Evolutionary conservation across 2,329 filamentous ascomycete species (phyloP).

Genomic region (Aschersonia sp.): DNA sequence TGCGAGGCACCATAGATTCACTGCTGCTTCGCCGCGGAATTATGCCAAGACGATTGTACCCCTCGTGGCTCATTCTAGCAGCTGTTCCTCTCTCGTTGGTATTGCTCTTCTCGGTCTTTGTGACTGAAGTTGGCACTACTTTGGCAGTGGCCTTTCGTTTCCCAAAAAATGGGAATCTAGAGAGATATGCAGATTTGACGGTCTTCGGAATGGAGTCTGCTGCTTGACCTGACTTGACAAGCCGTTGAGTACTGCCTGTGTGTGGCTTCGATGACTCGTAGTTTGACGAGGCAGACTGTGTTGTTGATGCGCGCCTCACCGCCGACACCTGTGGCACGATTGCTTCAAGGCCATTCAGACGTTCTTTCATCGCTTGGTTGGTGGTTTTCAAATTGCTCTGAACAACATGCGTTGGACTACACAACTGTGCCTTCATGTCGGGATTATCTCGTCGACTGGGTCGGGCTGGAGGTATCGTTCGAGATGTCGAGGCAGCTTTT

Average conservation of each 20-base stretch:
- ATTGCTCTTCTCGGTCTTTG: conserved; percentile 15
- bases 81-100: conserved; percentile 57
- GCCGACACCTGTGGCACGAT: not conserved
- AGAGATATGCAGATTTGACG: not conserved
- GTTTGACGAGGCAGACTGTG: not conserved
- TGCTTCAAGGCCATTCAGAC: not conserved
- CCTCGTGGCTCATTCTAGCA: conserved; percentile 90
- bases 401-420: conserved; percentile 37
- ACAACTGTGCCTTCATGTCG: conserved; percentile 41
- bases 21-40: conserved; percentile 50
- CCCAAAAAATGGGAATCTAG: not conserved
- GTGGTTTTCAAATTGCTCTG: conserved; percentile 37
- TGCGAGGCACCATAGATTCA: conserved; percentile 30
- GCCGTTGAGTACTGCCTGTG: not conserved
- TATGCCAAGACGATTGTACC: conserved; percentile 54
- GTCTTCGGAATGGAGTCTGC: too few species aligned
- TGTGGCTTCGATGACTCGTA: not conserved
- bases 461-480: conserved; percentile 34
- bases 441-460: conserved; percentile 57
- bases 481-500: conserved; percentile 12
- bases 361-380: conserved; percentile 21
- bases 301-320: not conserved
- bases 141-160: not conserved
- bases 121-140: too few species aligned
- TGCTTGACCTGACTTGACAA: not conserved